These are phyloP conservation scores for Hansenula lynferdii DNA, from an alignment of 1,139 yeast genomes.

Conservation along the genomic window DNA sequence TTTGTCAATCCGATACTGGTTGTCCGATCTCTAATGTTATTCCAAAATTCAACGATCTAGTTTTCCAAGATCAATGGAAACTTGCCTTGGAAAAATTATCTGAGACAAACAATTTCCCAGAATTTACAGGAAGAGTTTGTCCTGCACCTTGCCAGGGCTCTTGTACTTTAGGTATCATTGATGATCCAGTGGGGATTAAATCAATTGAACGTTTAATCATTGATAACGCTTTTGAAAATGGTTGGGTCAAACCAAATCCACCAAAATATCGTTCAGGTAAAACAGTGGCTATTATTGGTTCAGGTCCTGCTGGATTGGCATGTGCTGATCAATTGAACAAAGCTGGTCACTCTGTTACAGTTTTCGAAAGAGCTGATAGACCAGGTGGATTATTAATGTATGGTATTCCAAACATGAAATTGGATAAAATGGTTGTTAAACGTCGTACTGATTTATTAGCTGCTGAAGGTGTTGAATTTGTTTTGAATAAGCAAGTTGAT, in stretches of 20 bases:
- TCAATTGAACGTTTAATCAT: conserved; percentile 95
- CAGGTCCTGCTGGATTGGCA: conserved; percentile 97
- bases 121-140: conserved; percentile 96
- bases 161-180: conserved; percentile 90
- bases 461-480: conserved; percentile 84
- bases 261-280: conserved; percentile 82
- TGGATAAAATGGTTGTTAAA: conserved; percentile 88
- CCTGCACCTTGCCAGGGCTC: conserved; percentile 99
- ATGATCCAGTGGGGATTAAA: conserved; percentile 95
- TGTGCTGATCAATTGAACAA: conserved; percentile 95
- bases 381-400: conserved; percentile 98
- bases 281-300: conserved; percentile 82
- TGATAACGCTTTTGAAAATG: conserved; percentile 94
- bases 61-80: conserved; percentile 92
- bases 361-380: conserved; percentile 91
- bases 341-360: conserved; percentile 91
- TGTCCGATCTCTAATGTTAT: conserved; percentile 96
- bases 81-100: conserved; percentile 88
- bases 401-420: conserved; percentile 99
- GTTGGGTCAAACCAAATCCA: conserved; percentile 88
- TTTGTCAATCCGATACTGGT: conserved; percentile 97
- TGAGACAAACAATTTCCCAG: conserved; percentile 98
- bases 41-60: conserved; percentile 97
- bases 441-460: conserved; percentile 88
- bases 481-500: conserved; percentile 76